Base-by-base conservation (phyloP, 2,329 filamentous ascomycete species). In the Colletotrichum salicis region DNA sequence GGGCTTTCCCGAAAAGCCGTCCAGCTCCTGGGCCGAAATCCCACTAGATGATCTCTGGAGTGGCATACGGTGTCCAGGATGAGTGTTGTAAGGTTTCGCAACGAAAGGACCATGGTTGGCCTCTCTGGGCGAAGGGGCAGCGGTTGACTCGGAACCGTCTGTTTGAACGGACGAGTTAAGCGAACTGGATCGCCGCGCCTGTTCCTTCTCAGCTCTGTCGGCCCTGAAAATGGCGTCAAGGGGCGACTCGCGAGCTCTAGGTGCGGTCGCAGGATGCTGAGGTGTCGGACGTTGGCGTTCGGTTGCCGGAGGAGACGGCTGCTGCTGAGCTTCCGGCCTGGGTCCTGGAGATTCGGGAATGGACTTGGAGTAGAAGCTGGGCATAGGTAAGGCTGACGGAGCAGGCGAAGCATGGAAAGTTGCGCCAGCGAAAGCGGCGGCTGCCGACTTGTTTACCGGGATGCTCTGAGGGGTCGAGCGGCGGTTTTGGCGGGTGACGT, bases 351-450 rank as follows among this genome's bases (percentile, higher is more conserved):
- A 91, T 69, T 93, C 91, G 4, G 91, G 91, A 13, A 93, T 87
- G 0, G 94, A 91, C 77, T 93, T 95, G 33, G 93, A 92, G 41
- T 86, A 89, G 80, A 98, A 97, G 78, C 93, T 97, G 12, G 96
- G 96, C 70, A 98, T 93, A 0, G 96, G 96, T 37, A 99, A 86
- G 29, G 94, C 91, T 10, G 95, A 97, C 0, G 96, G 93, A 1
- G 95, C 96, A 24, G 96, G 96, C 10, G 96, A 98, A 52, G 95
- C 94, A 81, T 98, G 95, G 81, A 98, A 99, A 5, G 95, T 97
- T 41, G 96, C 93, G 15, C 96, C 96, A 51, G 96, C 96, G 82
- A 97, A 99, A 57, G 92, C 91, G 71, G 90, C 86, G 60, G 82
- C 82, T 35, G 82, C 81, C 57, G 86, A 82, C 78, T 86, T 87